These are phyloP conservation scores for Takashimella tepidaria DNA, from an alignment of 1,284 basidiomycete species.

Conservation along the genomic window DNA sequence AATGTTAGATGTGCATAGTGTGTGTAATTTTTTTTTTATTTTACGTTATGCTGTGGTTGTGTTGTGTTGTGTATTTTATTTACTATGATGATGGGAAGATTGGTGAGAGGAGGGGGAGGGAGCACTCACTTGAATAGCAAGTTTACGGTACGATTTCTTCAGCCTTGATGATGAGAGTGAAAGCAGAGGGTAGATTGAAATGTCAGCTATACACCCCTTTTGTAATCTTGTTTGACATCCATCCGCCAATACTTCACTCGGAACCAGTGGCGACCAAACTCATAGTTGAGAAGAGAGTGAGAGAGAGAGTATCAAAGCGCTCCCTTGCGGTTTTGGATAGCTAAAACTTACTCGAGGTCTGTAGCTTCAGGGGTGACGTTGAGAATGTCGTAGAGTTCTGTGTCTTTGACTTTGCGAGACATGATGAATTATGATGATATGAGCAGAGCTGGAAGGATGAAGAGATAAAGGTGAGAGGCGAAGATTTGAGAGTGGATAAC, in stretches of 20 bases:
- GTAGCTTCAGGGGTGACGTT: slow-evolving; percentile 43
- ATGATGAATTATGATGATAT: slow-evolving; percentile 8
- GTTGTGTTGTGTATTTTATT: too few species aligned
- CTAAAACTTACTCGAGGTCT: slow-evolving; percentile 43
- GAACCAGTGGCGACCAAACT: too few species aligned
- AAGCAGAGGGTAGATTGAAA: neutral
- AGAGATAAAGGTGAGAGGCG: neutral
- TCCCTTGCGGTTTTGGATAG: too few species aligned
- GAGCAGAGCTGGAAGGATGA: neutral
- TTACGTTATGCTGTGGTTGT: too few species aligned
- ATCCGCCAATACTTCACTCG: too few species aligned
- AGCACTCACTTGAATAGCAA: slow-evolving; percentile 76
- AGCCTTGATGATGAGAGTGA: slow-evolving; percentile 45
- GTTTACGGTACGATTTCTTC: slow-evolving; percentile 94
- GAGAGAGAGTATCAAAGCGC: too few species aligned
- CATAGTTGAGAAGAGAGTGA: too few species aligned
- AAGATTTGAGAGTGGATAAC: too few species aligned
- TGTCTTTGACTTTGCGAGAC: slow-evolving; percentile 38
- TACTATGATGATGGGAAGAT: slow-evolving; percentile 3
- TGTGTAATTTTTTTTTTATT: too few species aligned
- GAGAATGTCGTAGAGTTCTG: slow-evolving; percentile 45
- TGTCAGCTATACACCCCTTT: neutral
- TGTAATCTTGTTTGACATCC: too few species aligned
- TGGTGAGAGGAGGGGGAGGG: neutral
- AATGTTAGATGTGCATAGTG: neutral